Conservation (phyloP, 202 grass and related monocot genomes). For the Schoenoplectus tabernaemontani region DNA sequence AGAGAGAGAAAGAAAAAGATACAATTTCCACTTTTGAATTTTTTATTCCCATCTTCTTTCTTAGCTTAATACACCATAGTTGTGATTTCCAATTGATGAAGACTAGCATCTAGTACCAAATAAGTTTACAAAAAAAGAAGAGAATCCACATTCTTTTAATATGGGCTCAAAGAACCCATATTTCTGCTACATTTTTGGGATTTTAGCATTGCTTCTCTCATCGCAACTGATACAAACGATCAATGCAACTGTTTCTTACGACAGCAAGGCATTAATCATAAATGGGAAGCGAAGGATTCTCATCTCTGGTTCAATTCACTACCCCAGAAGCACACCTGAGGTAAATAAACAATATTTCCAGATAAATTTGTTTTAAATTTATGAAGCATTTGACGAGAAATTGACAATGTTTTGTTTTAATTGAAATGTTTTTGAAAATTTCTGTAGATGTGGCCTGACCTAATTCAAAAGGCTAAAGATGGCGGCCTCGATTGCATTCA, state of each 20-base stretch:
- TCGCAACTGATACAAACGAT: neutral
- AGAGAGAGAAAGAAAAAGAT: conserved; percentile 2
- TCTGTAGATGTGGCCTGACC: conserved; percentile 86
- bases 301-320: conserved; percentile 95
- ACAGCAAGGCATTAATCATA: conserved; percentile 55
- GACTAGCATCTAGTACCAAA: neutral
- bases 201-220: conserved; percentile 22
- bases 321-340: conserved; percentile 94
- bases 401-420: conserved; percentile 5
- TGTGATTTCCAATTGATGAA: neutral
- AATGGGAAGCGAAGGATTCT: conserved; percentile 74
- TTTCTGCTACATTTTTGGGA: conserved; percentile 31
- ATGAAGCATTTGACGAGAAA: neutral
- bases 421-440: neutral
- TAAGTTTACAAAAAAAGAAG: conserved; percentile 8
- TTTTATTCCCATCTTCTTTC: conserved; percentile 2
- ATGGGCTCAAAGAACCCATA: conserved; percentile 17
- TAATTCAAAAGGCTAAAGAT: conserved; percentile 86
- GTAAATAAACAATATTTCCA: conserved; percentile 12
- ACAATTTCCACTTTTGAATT: conserved; percentile 23
- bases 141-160: neutral
- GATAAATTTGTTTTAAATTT: neutral
- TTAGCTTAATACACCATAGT: conserved; percentile 7
- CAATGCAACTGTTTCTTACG: conserved; percentile 72
- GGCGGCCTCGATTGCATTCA: conserved; percentile 83